Conservation (phyloP, 2,329 filamentous ascomycete species). For the Akanthomyces uredinophilus region DNA sequence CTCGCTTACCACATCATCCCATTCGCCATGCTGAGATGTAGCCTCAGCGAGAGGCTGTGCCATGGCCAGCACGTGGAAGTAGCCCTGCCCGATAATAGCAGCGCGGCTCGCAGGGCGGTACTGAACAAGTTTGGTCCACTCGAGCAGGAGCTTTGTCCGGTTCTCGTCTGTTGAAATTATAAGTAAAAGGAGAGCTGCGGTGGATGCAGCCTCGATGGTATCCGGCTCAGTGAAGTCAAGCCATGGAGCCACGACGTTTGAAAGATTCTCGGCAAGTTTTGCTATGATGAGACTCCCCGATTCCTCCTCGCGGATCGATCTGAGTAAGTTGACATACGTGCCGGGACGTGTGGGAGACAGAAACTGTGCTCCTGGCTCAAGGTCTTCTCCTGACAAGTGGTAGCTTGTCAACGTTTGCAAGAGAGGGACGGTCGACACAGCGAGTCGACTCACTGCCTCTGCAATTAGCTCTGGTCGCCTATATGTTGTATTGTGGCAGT, state of each 20-base stretch:
- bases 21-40: constrained; percentile 18
- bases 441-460: constrained; percentile 55
- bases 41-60: constrained; percentile 38
- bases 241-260: constrained; percentile 38
- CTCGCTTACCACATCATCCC: constrained; percentile 34
- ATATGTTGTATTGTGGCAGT: constrained; percentile 38
- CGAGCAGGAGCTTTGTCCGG: constrained; percentile 35
- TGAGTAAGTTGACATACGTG: constrained; percentile 22
- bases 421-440: constrained; percentile 47
- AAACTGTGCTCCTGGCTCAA: constrained; percentile 22
- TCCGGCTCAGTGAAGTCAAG: constrained; percentile 47
- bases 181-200: constrained; percentile 47
- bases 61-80: constrained; percentile 49
- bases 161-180: constrained; percentile 35
- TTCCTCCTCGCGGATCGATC: constrained; percentile 17
- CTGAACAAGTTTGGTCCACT: constrained; percentile 43
- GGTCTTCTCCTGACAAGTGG: constrained; percentile 3
- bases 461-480: constrained; percentile 61
- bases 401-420: constrained; percentile 34
- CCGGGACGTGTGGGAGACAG: constrained; percentile 20
- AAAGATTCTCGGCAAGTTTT: constrained; percentile 24
- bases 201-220: constrained; percentile 43
- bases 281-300: constrained; percentile 14
- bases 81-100: constrained; percentile 40
- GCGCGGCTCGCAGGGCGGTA: constrained; percentile 28